Conservation (phyloP, 2,329 filamentous ascomycete species). For the Bimuria novae-zelandiae region DNA sequence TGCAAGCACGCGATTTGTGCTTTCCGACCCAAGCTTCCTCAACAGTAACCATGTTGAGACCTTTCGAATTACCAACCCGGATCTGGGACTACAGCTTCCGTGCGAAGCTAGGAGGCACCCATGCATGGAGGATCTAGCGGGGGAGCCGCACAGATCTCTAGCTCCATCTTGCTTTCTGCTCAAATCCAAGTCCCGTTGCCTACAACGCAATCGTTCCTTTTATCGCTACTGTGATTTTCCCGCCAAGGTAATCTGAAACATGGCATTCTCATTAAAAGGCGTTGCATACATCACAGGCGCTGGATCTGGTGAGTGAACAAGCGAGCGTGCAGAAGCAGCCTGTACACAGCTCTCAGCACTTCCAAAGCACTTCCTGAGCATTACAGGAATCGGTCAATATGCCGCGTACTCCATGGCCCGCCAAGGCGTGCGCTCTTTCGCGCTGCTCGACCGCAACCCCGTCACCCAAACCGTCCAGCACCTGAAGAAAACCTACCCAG, state of each 20-base stretch:
- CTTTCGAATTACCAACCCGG: too few species aligned
- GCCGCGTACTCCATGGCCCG: constrained; percentile 55
- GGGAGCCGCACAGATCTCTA: background rate
- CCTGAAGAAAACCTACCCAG: constrained; percentile 47
- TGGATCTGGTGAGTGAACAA: constrained; percentile 47
- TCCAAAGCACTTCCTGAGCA: constrained; percentile 3
- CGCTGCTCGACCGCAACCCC: constrained; percentile 54
- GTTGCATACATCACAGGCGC: constrained; percentile 57
- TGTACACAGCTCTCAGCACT: background rate
- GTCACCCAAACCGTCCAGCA: constrained; percentile 34
- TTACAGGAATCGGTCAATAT: constrained; percentile 54
- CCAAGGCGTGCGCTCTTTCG: constrained; percentile 54
- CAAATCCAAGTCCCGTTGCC: too few species aligned
- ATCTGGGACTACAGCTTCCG: background rate
- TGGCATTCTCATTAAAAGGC: constrained; percentile 50
- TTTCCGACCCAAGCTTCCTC: too few species aligned
- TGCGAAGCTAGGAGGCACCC: background rate
- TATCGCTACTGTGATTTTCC: background rate
- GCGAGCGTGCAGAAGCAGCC: background rate
- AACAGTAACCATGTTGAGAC: too few species aligned
- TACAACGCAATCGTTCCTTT: background rate
- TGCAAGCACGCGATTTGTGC: background rate
- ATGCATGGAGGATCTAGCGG: background rate
- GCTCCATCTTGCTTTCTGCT: background rate
- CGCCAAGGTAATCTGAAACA: constrained; percentile 15